Conservation (phyloP, 2,329 filamentous ascomycete species). For the Thermomyces lanuginosus region DNA sequence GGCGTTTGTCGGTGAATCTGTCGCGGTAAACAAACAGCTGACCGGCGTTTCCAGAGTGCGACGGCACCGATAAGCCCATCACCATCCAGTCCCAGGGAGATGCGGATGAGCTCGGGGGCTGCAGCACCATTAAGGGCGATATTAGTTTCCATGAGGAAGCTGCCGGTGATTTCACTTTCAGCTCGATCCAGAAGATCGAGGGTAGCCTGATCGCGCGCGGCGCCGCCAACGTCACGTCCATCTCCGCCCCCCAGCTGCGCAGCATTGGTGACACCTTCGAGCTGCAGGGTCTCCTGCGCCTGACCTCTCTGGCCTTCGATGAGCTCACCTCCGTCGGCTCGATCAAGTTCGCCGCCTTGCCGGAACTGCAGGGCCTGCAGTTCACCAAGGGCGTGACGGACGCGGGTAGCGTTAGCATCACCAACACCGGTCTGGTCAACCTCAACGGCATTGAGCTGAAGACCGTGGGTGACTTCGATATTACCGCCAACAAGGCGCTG, state of each 20-base stretch:
- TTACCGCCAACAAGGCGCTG: constrained; percentile 82
- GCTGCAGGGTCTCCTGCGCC: constrained; percentile 49
- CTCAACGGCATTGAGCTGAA: constrained; percentile 68
- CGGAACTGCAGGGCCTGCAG: constrained; percentile 41
- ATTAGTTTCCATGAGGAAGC: constrained; percentile 46
- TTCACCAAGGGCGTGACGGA: constrained; percentile 51
- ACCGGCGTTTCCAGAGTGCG: constrained; percentile 9
- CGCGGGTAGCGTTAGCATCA: constrained; percentile 51
- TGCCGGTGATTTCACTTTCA: constrained; percentile 43
- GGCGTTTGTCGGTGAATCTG: not conserved
- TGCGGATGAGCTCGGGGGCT: constrained; percentile 48
- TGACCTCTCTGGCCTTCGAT: constrained; percentile 52
- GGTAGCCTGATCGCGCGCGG: constrained; percentile 37
- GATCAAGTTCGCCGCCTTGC: constrained; percentile 59
- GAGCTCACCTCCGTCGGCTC: constrained; percentile 47
- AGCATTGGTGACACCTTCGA: constrained; percentile 54
- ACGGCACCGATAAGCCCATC: constrained; percentile 14
- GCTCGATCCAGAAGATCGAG: constrained; percentile 43
- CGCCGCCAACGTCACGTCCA: constrained; percentile 45
- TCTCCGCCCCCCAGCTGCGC: constrained; percentile 46
- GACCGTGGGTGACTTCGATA: constrained; percentile 54
- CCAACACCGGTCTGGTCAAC: constrained; percentile 68
- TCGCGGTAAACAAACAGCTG: constrained; percentile 4
- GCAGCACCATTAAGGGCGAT: constrained; percentile 52
- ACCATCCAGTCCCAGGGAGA: constrained; percentile 43